phyloP scores from a whole-genome alignment of 805 yeast genomes.

The Candida sonorensis region DNA sequence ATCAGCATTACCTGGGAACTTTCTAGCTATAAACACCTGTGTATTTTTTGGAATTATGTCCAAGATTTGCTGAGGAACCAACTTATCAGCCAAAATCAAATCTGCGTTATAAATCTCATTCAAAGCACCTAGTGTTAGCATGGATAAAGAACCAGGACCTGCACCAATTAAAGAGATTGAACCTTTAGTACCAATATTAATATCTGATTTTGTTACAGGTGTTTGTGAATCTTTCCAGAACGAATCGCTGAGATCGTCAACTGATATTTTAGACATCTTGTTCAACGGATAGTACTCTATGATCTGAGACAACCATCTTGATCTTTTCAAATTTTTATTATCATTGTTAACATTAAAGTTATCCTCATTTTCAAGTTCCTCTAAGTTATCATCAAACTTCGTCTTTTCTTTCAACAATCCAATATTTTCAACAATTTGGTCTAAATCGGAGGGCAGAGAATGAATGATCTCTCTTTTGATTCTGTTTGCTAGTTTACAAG shows the following conservation, averaged over 20 bases:
- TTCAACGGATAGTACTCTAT: constrained; percentile 84
- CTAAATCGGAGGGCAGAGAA: constrained; percentile 63
- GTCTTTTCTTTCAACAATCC: constrained; percentile 58
- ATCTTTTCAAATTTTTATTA: constrained; percentile 48
- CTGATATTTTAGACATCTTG: constrained; percentile 50
- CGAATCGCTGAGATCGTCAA: constrained; percentile 45
- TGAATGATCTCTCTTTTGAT: constrained; percentile 67
- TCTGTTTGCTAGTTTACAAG: constrained; percentile 79
- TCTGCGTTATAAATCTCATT: constrained; percentile 79
- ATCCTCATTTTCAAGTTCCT: constrained; percentile 26
- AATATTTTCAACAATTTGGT: constrained; percentile 57
- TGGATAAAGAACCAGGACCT: constrained; percentile 85
- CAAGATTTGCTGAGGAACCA: constrained; percentile 84
- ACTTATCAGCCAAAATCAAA: constrained; percentile 78
- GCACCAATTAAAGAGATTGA: constrained; percentile 80
- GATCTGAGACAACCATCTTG: constrained; percentile 82
- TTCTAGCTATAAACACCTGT: constrained; percentile 77
- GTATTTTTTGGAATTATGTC: constrained; percentile 75
- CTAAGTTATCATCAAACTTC: constrained; percentile 42
- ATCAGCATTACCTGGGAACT: constrained; percentile 96
- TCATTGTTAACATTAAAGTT: constrained; percentile 37
- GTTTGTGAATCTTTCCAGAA: too few relatives aligned
- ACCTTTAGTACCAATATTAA: constrained; percentile 32
- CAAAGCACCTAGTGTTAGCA: constrained; percentile 80
- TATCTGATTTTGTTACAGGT: neutral